Evolutionary conservation across 1,139 yeast species (phyloP), one percentile per base, ranked within the genome.

Genomic region (Taphrina deformans): DNA sequence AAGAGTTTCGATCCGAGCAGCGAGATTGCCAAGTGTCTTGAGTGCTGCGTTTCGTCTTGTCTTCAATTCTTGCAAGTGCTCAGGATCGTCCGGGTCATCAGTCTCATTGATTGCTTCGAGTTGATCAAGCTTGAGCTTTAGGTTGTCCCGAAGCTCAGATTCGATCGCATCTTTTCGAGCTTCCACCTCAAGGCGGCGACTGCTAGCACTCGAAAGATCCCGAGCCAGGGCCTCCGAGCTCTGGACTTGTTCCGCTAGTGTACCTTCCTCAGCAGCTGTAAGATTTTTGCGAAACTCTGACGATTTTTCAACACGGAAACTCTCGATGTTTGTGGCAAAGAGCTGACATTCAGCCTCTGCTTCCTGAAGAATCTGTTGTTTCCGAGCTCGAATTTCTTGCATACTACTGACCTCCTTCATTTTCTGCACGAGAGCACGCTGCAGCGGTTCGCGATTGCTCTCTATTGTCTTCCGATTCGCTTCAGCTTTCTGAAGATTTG

Each of bases 61-160:
- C 7, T 68, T 68, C 9, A 77, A 69, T 1, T 69, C 58, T 29
- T 73, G 74, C 10, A 70, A 67, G 7, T 65, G 63, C 5, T 67
- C 66, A 14, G 68, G 66, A 18, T 67, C 53, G 27, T 51, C 56
- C 27, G 71, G 68, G 53, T 71, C 71, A 33, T 73, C 69, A 40
- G 69, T 62, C 16, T 31, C 41, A 2, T 16, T 26, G 9, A 16
- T 16, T 9, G 26, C 29, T 6, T 21, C 7, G n/a, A 77, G 69
- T 56, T 75, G 76, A 52, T 76, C 74, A 23, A 76, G 70, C 65
- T 80, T 79, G 35, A 85, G 83, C 41, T 78, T 74, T 38, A 84
- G 77, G 64, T 82, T 86, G 55, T 85, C 85, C 16, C 78, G 75
- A 59, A 89, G 74, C 69, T 87, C 91, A 3, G 88, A 81, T 64